Conservation (phyloP, 1,284 basidiomycete species). For the Jaminaea rosea region DNA sequence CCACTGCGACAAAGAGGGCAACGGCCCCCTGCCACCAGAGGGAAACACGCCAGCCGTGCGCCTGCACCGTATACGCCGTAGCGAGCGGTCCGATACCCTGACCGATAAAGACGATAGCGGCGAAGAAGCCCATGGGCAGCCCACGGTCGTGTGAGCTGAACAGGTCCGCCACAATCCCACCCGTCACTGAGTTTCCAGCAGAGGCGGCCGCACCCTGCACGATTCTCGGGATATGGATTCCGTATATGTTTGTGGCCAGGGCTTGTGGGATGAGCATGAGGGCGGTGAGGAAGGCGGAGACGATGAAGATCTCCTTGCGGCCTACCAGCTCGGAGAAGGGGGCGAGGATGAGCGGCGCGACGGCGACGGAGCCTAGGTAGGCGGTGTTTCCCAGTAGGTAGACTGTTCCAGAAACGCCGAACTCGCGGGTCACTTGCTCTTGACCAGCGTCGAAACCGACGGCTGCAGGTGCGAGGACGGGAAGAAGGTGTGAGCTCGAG, state of each 20-base stretch:
- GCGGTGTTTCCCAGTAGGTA: slow-evolving; percentile 12
- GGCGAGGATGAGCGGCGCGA: slow-evolving; percentile 28
- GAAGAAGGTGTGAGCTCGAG: background rate
- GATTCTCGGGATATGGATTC: slow-evolving; percentile 42
- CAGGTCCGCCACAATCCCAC: slow-evolving; percentile 37
- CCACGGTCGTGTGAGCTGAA: slow-evolving; percentile 47
- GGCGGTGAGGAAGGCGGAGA: slow-evolving; percentile 19
- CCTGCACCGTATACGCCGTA: slow-evolving; percentile 33
- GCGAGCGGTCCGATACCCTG: slow-evolving; percentile 40
- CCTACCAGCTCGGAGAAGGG: slow-evolving; percentile 27
- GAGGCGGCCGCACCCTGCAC: slow-evolving; percentile 44
- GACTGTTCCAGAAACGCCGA: slow-evolving; percentile 1
- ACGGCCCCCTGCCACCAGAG: slow-evolving; percentile 32
- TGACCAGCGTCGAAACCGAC: slow-evolving; percentile 3
- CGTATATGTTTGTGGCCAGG: slow-evolving; percentile 30
- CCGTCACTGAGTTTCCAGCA: slow-evolving; percentile 44
- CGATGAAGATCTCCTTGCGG: slow-evolving; percentile 22
- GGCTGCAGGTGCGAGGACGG: background rate
- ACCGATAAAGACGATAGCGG: slow-evolving; percentile 46
- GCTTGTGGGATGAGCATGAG: slow-evolving; percentile 38
- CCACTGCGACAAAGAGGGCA: slow-evolving; percentile 15
- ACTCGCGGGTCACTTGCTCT: background rate
- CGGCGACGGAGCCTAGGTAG: slow-evolving; percentile 25
- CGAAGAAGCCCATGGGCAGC: slow-evolving; percentile 49
- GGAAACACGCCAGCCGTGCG: slow-evolving; percentile 32